These are phyloP conservation scores for Kwoniella heveanensis DNA, from an alignment of 768 basidiomycete species.

Conservation along the genomic window DNA sequence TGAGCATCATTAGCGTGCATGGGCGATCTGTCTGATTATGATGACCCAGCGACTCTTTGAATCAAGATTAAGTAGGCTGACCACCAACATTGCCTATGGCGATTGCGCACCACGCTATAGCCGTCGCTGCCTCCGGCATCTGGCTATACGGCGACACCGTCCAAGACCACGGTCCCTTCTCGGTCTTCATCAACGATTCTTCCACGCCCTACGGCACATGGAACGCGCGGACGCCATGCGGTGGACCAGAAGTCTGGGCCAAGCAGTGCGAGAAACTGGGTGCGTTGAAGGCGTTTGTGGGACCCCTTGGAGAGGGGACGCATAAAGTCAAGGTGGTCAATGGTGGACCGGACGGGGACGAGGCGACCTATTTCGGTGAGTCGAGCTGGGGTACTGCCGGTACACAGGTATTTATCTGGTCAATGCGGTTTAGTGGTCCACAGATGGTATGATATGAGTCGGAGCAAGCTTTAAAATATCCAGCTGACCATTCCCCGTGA, in stretches of 20 bases:
- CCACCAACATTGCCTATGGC: no score
- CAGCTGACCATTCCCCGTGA: no score
- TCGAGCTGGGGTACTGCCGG: background rate
- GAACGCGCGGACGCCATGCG: conserved; percentile 49
- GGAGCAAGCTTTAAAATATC: no score
- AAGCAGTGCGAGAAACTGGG: conserved; percentile 54
- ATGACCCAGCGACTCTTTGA: no score
- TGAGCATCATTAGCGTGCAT: no score
- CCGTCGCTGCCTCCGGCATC: conserved; percentile 46
- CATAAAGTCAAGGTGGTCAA: conserved; percentile 47
- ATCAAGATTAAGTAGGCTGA: no score
- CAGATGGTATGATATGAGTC: no score
- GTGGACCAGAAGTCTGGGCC: conserved; percentile 24
- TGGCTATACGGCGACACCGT: conserved; percentile 56
- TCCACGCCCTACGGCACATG: conserved; percentile 21
- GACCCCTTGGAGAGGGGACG: conserved; percentile 35
- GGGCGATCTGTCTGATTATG: no score
- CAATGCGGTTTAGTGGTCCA: background rate
- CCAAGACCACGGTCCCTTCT: conserved; percentile 54
- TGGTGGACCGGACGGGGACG: conserved; percentile 27
- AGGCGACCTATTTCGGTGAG: conserved; percentile 50
- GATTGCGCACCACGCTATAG: background rate
- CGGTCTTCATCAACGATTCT: conserved; percentile 46
- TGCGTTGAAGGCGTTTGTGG: conserved; percentile 41
- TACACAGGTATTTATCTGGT: background rate